Conservation (phyloP, 306 rosid species). For the Prunus armeniaca region DNA sequence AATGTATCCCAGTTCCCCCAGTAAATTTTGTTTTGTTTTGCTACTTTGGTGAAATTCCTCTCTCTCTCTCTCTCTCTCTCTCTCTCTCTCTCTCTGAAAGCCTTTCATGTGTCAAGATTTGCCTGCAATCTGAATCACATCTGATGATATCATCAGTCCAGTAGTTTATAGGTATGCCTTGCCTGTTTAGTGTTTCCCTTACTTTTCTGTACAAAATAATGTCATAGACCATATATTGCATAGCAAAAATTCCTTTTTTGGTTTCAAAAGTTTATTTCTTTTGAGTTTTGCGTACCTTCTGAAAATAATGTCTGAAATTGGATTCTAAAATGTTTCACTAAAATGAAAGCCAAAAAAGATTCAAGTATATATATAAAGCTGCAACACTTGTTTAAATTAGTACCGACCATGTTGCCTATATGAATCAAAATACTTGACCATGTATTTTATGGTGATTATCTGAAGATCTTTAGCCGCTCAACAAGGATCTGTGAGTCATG, state of each 20-base stretch:
- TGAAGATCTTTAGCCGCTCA: background rate
- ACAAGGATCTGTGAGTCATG: background rate
- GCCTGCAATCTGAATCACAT: background rate
- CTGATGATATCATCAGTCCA: conserved; percentile 5
- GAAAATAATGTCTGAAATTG: background rate
- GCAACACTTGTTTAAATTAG: background rate
- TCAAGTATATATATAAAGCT: background rate
- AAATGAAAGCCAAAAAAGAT: background rate
- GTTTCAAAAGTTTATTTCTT: background rate
- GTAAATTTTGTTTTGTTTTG: conserved; percentile 12
- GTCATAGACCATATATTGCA: background rate
- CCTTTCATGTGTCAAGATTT: background rate
- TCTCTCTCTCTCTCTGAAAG: background rate
- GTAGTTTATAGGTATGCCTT: background rate
- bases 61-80: background rate
- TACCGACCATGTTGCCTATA: background rate
- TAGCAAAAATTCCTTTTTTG: background rate
- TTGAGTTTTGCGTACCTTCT: background rate
- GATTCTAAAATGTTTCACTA: background rate
- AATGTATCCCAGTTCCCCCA: background rate
- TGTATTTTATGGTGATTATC: background rate
- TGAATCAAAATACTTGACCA: background rate
- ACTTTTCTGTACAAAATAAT: background rate
- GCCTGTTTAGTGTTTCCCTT: background rate
- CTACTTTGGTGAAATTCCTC: conserved; percentile 1